Base-by-base conservation (phyloP, 2,329 filamentous ascomycete species). In the Dothistroma pini region DNA sequence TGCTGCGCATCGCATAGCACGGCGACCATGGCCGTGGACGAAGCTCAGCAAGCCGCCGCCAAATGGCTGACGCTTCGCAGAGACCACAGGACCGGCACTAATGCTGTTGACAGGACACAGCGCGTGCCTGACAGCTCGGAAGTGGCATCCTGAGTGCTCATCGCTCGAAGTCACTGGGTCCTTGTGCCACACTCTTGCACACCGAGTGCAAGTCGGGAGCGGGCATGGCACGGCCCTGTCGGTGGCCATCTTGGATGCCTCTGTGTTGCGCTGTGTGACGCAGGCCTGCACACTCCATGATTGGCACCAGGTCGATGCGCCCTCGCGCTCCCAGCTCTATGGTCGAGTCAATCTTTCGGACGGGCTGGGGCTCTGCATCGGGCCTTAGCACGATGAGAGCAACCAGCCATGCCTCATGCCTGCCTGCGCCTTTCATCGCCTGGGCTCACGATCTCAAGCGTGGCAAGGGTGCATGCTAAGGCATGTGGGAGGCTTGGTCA, bases 101-200 rank as follows among this genome's bases (percentile, higher is more conserved):
- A 63, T 65, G 63, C 63, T 60, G 65, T 65, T 63, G 61, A 67
- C 63, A 63, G 65, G 60, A 65, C 61, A 63, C 63, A 55, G 52
- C 59, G 58, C 61, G 63, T 66, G 63, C 63, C 63, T 67, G 63
- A 65, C 65, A 67, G 63, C 54, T 60, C 63, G 59, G 63, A 56
- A 64, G 50, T 54, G 57, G 58, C 61, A 60, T 31, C 44, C 8
- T 38, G 41, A 32, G 47, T 57, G 44, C 47, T 50, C 21, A 14
- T 57, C 54, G 47, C 21, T 58, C 25, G 32, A 34, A 31, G 51
- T 61, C 50, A 59, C 55, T 61, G 62, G 59, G 14, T 52, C 25
- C 52, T 57, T 54, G 57, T 48, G 54, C 54, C 48, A 60, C 52
- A 12, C 14, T 32, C 11, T 32, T 35, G 51, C 58, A 56, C 47